A percentile compares a stretch with the other conserved stretches of the same genome.
phyloP scores from a whole-genome alignment of 306 rosid species.

The Rosa lucieae region DNA sequence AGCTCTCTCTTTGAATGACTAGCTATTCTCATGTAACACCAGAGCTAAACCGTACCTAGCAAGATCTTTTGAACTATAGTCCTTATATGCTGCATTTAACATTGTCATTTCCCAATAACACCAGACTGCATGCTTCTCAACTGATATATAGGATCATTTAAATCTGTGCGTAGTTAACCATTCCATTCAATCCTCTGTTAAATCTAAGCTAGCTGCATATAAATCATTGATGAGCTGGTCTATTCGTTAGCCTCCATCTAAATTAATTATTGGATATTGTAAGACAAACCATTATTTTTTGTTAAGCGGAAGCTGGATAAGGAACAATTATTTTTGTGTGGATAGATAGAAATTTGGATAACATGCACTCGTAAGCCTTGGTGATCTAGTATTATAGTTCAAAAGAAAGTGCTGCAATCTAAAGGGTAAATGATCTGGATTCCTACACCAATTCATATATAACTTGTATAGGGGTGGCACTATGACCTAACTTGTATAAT shows the following conservation, averaged over 20 bases:
- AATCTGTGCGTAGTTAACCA: background rate
- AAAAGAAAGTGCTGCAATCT: background rate
- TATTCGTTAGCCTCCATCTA: background rate
- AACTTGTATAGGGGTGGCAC: background rate
- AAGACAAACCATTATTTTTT: background rate
- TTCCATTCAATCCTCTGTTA: background rate
- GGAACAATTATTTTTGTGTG: no score
- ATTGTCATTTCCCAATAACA: background rate
- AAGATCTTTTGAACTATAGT: background rate
- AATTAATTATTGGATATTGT: background rate
- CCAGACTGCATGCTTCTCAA: background rate
- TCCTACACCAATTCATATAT: background rate
- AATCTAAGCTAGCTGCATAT: background rate
- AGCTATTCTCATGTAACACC: background rate
- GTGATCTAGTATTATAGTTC: background rate
- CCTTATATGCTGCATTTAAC: background rate
- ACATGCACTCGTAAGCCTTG: background rate
- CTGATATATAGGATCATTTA: no score
- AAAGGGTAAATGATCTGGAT: conserved; percentile 16
- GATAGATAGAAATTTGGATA: no score
- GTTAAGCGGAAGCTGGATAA: background rate
- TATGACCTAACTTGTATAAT: conserved; percentile 1
- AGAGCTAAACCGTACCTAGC: background rate
- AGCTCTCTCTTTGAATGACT: background rate
- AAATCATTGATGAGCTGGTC: background rate